Base-by-base conservation (phyloP, 345 rosid species). In the Euphorbia peplus region DNA sequence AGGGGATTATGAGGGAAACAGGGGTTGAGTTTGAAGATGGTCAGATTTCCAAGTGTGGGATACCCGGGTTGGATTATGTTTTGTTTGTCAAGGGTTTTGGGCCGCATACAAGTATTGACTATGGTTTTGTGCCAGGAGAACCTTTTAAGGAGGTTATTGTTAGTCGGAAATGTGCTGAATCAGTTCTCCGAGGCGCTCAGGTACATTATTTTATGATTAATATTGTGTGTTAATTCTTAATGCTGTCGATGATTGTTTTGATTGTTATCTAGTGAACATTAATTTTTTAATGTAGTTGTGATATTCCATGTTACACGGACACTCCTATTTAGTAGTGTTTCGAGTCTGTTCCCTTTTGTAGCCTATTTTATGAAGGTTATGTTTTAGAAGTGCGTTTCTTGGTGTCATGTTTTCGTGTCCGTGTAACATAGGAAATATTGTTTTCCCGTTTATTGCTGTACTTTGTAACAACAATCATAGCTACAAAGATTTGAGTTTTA, bases 181-280 rank as follows among this genome's bases (percentile, higher is more conserved):
- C 99, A 48, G 98, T 95, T 84, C 96, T 95, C 46, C 88, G 98
- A 56, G 99, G 99, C 75, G 99, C 99, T 71, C 97, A 91, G 96
- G 99, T 93, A 68, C 64, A 46, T 54, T 51, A 9, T n/a, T 42
- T 13, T 47, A 3, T 52, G 37, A 32, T 32, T 32, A 32, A 24
- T 5, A 55, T 8, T 1, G 6, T 24, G 42, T 12, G 16, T 6
- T 32, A 32, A 8, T 62, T 8, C 53, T 13, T 44, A 24, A 26
- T 46, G 39, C n/a, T 63, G 47, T 25, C 15, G 16, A 18, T 15
- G 24, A 63, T 63, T 41, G 13, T 46, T 18, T 63, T 63, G 53
- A 7, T 46, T 46, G 29, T 32, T 25, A 1, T 63, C 35, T 63
- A 24, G 1, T 18, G 5, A 15, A 15, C 19, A 46, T 63, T 28